These are phyloP conservation scores for Termitomyces bulborhizus DNA, from an alignment of 768 basidiomycete genomes.

Conservation along the genomic window DNA sequence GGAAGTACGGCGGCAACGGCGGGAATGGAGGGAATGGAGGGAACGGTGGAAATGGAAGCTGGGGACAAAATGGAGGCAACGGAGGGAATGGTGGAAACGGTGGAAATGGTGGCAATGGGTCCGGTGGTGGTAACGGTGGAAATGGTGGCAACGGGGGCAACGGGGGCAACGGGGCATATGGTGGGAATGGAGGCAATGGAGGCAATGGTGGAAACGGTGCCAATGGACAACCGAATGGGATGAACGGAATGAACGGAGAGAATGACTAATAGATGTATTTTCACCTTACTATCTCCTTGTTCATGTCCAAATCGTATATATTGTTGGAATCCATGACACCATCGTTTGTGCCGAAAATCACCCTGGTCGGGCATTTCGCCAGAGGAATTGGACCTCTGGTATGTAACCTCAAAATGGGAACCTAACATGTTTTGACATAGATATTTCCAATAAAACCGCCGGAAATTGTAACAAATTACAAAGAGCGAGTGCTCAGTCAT, in stretches of 20 bases:
- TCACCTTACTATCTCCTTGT: too few relatives aligned
- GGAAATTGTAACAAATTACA: too few relatives aligned
- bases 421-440: too few relatives aligned
- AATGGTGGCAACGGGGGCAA: background rate
- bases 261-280: background rate
- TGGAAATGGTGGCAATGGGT: background rate
- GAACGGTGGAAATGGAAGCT: background rate
- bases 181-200: background rate
- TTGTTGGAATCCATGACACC: too few relatives aligned
- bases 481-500: too few relatives aligned
- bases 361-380: too few relatives aligned
- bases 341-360: too few relatives aligned
- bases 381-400: too few relatives aligned
- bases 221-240: background rate
- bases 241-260: background rate
- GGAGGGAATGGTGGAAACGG: background rate
- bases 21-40: background rate
- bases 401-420: too few relatives aligned
- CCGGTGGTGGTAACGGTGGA: background rate
- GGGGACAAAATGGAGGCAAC: background rate
- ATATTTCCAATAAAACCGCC: too few relatives aligned
- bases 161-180: background rate
- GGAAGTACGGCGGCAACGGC: background rate
- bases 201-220: background rate
- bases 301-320: too few relatives aligned